phyloP scores from a whole-genome alignment of 306 rosid genomes.

The Pyrus bretschneideri region DNA sequence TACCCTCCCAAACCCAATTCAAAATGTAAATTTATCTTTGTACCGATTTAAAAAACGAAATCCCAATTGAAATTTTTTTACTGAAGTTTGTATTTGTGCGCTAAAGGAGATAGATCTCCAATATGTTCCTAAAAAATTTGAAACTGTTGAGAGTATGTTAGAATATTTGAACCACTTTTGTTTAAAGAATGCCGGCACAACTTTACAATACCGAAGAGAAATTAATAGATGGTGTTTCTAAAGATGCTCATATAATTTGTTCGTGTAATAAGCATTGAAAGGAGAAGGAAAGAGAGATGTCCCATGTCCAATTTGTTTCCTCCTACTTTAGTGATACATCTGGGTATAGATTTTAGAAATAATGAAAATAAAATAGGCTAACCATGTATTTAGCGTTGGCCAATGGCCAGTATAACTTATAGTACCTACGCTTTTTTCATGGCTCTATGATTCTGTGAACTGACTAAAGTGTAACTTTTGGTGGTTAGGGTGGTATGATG shows the following conservation, averaged over 20 bases:
- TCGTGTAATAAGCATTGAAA: slow-evolving; percentile 76
- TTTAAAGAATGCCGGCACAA: slow-evolving; percentile 99
- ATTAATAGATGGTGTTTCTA: slow-evolving; percentile 63
- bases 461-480: slow-evolving; percentile 15
- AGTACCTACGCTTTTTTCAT: background rate
- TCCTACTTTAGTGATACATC: background rate
- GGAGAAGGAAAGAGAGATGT: slow-evolving; percentile 73
- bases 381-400: background rate
- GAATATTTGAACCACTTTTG: slow-evolving; percentile 90
- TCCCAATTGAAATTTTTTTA: no score
- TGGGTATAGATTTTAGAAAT: background rate
- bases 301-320: background rate
- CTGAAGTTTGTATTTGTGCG: slow-evolving; percentile 5
- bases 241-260: slow-evolving; percentile 80
- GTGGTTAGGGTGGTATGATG: slow-evolving; percentile 89
- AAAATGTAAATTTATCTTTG: no score
- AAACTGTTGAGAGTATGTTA: slow-evolving; percentile 75
- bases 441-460: background rate
- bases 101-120: slow-evolving; percentile 86
- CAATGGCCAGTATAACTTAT: background rate
- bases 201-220: slow-evolving; percentile 94
- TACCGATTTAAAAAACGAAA: no score
- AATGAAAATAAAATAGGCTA: background rate
- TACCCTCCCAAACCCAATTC: no score
- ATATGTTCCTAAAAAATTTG: slow-evolving; percentile 83